These are phyloP conservation scores for Quercus robur DNA, from an alignment of 306 rosid species.

Conservation along the genomic window DNA sequence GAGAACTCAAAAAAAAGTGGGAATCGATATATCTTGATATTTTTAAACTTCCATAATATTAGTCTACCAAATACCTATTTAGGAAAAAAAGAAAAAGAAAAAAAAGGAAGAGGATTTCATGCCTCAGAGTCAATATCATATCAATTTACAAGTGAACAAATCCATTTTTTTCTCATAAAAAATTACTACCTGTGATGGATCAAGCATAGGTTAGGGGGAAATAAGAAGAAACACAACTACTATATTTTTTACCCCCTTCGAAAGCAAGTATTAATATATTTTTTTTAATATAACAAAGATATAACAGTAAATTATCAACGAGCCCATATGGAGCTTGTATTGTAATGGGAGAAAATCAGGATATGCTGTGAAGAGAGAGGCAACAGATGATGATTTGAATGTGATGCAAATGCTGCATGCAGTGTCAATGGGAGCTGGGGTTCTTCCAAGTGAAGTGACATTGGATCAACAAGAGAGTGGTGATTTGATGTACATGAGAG, in stretches of 20 bases:
- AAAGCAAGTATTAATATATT: no score
- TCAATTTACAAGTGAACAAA: no score
- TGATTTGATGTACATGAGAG: constrained; percentile 72
- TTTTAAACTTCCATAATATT: no score
- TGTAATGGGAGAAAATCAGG: constrained; percentile 79
- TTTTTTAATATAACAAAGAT: no score
- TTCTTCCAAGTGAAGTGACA: constrained; percentile 43
- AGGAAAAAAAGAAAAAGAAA: accelerated
- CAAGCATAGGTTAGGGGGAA: neutral
- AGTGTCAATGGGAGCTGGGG: constrained; percentile 70
- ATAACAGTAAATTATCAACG: constrained; percentile 32
- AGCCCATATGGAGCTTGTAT: constrained; percentile 72
- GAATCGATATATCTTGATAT: no score
- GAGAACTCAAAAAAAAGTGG: no score
- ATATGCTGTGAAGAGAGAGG: constrained; percentile 69
- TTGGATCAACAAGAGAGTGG: constrained; percentile 32
- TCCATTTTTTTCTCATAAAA: neutral
- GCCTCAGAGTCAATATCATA: no score
- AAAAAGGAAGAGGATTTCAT: no score
- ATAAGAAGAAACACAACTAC: neutral
- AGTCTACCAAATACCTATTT: no score
- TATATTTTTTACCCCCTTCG: no score
- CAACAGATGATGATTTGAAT: constrained; percentile 59
- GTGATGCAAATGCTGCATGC: constrained; percentile 71
- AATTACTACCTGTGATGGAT: neutral